A percentile compares a stretch with the other conserved stretches of the same genome.
phyloP scores from a whole-genome alignment of 495 filamentous ascomycete genomes.

The Podospora appendiculata region DNA sequence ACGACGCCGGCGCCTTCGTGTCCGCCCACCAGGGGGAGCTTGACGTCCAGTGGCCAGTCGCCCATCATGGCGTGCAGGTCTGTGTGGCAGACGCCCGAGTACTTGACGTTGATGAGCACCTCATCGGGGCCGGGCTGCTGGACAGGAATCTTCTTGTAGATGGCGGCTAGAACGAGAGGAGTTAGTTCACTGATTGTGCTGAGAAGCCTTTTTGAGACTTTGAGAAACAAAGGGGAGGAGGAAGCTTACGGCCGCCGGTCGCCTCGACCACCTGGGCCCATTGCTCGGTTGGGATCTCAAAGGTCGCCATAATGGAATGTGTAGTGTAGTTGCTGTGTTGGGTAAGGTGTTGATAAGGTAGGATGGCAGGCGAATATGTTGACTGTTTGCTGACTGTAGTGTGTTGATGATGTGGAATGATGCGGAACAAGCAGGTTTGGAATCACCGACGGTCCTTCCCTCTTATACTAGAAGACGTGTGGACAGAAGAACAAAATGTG shows the following conservation, averaged over 20 bases:
- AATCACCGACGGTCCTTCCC: no score
- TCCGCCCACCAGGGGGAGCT: constrained; percentile 84
- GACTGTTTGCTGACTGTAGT: not conserved
- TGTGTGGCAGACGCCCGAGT: constrained; percentile 90
- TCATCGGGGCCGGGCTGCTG: constrained; percentile 74
- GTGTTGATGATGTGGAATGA: no score
- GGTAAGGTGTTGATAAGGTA: no score
- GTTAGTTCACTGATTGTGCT: constrained; percentile 3
- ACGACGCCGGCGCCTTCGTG: constrained; percentile 88
- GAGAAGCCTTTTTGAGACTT: not conserved
- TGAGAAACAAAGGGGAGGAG: not conserved
- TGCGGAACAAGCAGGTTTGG: no score
- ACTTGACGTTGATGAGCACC: constrained; percentile 86
- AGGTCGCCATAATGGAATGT: constrained; percentile 17
- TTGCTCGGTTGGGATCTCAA: constrained; percentile 62
- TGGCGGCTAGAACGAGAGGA: constrained; percentile 34
- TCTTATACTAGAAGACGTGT: no score
- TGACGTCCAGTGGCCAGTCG: constrained; percentile 76
- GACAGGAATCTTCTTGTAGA: constrained; percentile 80
- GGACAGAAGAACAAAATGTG: no score
- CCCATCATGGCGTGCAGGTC: constrained; percentile 79
- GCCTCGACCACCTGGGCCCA: constrained; percentile 83
- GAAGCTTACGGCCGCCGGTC: constrained; percentile 54
- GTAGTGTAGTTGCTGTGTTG: no score
- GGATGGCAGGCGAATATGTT: not conserved